Base-by-base conservation (phyloP, 2,329 filamentous ascomycete species). In the Penicillium aurantiogriseum region DNA sequence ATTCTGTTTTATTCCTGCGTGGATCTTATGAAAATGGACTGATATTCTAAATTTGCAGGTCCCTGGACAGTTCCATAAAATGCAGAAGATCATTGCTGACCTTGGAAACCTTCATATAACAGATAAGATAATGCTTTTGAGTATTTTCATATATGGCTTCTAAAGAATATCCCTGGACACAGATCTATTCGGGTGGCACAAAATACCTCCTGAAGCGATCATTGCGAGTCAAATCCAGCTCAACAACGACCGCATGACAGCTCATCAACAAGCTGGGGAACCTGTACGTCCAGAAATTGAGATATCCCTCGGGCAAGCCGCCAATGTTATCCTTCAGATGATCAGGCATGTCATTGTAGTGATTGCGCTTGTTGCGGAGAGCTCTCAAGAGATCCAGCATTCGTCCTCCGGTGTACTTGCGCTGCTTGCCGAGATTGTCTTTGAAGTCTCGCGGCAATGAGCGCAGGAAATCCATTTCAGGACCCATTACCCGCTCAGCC, bases 341-440 rank as follows among this genome's bases (percentile, higher is more conserved):
- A 15, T 92, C 89, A 7, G 90, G 84, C 90, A 99, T 93, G 73
- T 99, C 94, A 69, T 96, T 92, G 72, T 97, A 99, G 71, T 99
- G 94, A 63, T 97, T 96, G 68, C 90, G 90, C 83, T 99, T 99
- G 77, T 99, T 99, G 25, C 94, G 83, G 55, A 99, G 79, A 1
- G 93, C 94, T 2, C 94, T 85, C 21, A 99, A 78, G 23, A 99
- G 81, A 75, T 99, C 94, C 54, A 99, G 77, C 71, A 99, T 84
- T 46, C 86, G 85, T 1, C 85, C 83, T 0, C 92, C 92, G 0
- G 89, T 94, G 76, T 99, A 99, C 76, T 96, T 97, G 69, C 93
- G 85, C 76, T 97, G 93, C 77, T 95, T 96, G 57, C 92, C 92
- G 7, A 97, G 82, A 2, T 88, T 93, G 39, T 95, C 91, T 60